Percentiles rank a stretch among this genome's conserved stretches.
Evolutionary conservation across 1,139 yeast genomes (phyloP).

Genomic region (Yamadazyma trypodendri): DNA sequence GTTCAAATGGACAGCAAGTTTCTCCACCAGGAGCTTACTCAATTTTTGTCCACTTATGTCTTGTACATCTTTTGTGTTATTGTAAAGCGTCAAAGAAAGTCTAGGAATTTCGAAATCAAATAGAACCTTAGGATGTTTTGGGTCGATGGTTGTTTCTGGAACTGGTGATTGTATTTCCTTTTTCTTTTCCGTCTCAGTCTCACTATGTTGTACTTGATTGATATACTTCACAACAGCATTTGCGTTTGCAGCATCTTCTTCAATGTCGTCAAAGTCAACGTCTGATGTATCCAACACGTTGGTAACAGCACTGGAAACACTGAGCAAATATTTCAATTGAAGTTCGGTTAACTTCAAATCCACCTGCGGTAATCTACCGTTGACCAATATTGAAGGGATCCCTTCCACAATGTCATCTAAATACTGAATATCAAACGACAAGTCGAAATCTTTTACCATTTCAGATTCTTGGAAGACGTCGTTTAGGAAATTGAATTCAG

Average conservation of each 20-base stretch:
- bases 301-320: constrained; percentile 57
- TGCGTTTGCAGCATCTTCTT: constrained; percentile 62
- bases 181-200: not conserved
- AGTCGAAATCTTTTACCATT: constrained; percentile 68
- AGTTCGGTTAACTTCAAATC: constrained; percentile 71
- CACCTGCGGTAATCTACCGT: constrained; percentile 66
- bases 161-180: not conserved
- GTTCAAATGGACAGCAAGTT: constrained; percentile 49
- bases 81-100: constrained; percentile 63
- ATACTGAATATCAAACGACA: constrained; percentile 61
- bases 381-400: constrained; percentile 53
- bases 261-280: constrained; percentile 49
- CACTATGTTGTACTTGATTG: not conserved
- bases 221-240: constrained; percentile 42
- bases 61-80: constrained; percentile 45
- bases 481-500: constrained; percentile 54
- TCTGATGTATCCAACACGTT: constrained; percentile 46
- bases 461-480: constrained; percentile 53
- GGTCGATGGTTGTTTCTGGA: not conserved
- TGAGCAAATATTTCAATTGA: constrained; percentile 63
- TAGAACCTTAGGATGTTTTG: constrained; percentile 41
- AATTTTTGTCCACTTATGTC: constrained; percentile 46
- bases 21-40: constrained; percentile 64
- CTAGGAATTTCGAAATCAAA: constrained; percentile 60
- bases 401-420: constrained; percentile 37